phyloP scores from a whole-genome alignment of 257 asterid genomes.

The Scutellaria galericulata region DNA sequence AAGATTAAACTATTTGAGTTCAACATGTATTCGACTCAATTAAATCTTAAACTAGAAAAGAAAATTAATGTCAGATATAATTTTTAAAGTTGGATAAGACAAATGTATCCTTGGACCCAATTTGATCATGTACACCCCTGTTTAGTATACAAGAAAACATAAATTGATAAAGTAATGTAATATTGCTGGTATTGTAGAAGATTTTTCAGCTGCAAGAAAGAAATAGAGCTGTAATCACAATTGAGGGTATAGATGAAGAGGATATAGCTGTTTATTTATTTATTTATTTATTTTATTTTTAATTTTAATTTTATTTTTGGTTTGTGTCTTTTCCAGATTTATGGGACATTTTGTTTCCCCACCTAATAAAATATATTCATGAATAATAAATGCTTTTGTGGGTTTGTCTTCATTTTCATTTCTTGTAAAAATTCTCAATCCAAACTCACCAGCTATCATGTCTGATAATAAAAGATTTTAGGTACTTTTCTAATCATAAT shows the following conservation, averaged over 20 bases:
- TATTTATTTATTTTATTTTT: no score
- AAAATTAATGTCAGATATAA: neutral
- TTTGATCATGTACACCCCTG: neutral
- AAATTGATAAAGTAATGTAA: constrained; percentile 10
- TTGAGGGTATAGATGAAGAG: constrained; percentile 43
- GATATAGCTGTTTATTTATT: constrained; percentile 38
- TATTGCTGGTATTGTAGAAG: constrained; percentile 22
- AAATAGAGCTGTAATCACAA: constrained; percentile 31
- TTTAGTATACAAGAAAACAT: neutral
- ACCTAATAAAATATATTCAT: constrained; percentile 42
- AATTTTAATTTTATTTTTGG: constrained; percentile 11
- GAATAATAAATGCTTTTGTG: constrained; percentile 50
- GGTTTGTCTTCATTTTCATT: constrained; percentile 36
- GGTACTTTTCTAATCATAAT: constrained; percentile 6
- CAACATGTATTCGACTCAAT: no score
- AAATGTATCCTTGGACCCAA: neutral
- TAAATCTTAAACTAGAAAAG: no score
- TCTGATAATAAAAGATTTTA: neutral
- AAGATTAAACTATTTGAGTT: no score
- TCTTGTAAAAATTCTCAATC: neutral
- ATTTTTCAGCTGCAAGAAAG: constrained; percentile 17
- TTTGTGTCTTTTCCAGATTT: constrained; percentile 27
- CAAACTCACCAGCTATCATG: constrained; percentile 22
- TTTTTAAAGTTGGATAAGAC: neutral
- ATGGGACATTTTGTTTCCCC: constrained; percentile 53